Conservation (phyloP, 441 rosid species). For the Sinapis alba region DNA sequence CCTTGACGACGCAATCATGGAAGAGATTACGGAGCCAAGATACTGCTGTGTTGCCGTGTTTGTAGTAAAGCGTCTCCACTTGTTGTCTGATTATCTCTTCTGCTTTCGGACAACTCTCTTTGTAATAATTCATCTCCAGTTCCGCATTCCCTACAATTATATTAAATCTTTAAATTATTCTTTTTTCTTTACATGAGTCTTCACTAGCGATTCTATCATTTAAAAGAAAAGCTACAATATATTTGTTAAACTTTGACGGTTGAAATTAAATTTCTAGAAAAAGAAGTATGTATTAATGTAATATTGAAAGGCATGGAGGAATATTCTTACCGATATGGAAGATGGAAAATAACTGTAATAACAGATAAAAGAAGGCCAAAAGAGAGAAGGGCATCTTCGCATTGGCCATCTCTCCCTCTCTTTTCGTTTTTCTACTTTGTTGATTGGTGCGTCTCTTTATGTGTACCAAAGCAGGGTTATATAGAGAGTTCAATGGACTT, state of each 20-base stretch:
- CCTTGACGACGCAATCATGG: constrained; percentile 80
- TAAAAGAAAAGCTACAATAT: not conserved
- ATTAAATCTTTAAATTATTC: not conserved
- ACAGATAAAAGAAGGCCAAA: constrained; percentile 43
- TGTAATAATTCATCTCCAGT: constrained; percentile 64
- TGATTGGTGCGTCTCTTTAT: constrained; percentile 13
- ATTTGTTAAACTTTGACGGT: not conserved
- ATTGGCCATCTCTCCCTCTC: constrained; percentile 38
- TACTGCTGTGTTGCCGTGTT: constrained; percentile 87
- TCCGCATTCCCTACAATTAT: constrained; percentile 52
- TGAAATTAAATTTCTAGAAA: not conserved
- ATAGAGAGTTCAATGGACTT: constrained; percentile 28
- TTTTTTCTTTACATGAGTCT: not conserved
- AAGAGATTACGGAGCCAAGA: constrained; percentile 95
- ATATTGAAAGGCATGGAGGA: constrained; percentile 1
- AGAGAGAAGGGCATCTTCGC: constrained; percentile 15
- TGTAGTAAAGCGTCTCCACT: constrained; percentile 59
- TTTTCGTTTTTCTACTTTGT: not conserved
- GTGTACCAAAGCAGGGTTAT: constrained; percentile 24
- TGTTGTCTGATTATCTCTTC: constrained; percentile 75
- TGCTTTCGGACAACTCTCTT: constrained; percentile 70
- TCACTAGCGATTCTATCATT: not conserved
- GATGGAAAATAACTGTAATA: constrained; percentile 49
- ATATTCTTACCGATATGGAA: constrained; percentile 50
- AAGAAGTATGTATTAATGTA: not conserved